Percentiles rank a stretch among this genome's conserved stretches.
Conservation (phyloP, 352 stramenopile species). For the Lagenidium giganteum region DNA sequence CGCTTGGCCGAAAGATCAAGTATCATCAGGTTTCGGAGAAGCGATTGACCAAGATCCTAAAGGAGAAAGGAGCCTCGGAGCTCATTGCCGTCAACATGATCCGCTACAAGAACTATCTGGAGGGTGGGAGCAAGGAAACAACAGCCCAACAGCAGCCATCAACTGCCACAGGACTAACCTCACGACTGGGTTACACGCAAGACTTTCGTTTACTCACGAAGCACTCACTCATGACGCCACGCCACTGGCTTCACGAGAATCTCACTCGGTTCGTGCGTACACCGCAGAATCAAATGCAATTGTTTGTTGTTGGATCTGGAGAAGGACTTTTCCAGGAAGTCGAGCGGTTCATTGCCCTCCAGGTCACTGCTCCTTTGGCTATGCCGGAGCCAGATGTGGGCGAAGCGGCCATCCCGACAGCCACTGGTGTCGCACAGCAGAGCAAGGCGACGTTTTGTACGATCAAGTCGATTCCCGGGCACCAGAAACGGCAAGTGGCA, state of each 20-base stretch:
- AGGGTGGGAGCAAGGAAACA: too few relatives aligned
- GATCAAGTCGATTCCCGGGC: conserved; percentile 38
- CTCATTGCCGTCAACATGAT: conserved; percentile 46
- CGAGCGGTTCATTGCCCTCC: conserved; percentile 49
- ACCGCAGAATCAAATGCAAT: conserved; percentile 62
- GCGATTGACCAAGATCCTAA: conserved; percentile 34
- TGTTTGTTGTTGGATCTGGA: conserved; percentile 74
- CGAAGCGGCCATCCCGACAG: conserved; percentile 42
- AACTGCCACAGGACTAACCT: too few relatives aligned
- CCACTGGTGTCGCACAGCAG: conserved; percentile 27
- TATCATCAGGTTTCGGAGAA: conserved; percentile 44
- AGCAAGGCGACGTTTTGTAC: conserved; percentile 69
- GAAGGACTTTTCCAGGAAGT: conserved; percentile 67
- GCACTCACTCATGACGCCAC: conserved; percentile 28
- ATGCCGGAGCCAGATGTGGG: conserved; percentile 23
- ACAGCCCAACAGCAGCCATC: too few relatives aligned
- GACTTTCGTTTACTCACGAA: conserved; percentile 52
- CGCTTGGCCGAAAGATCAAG: conserved; percentile 39
- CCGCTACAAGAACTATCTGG: too few relatives aligned
- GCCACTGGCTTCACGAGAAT: conserved; percentile 42
- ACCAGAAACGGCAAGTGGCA: conserved; percentile 3
- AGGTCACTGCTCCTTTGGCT: conserved; percentile 45
- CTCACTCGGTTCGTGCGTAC: conserved; percentile 35
- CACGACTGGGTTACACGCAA: too few relatives aligned
- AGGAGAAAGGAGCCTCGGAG: conserved; percentile 42